phyloP scores from a whole-genome alignment of 768 basidiomycete species.

The Boletus rex-veris region DNA sequence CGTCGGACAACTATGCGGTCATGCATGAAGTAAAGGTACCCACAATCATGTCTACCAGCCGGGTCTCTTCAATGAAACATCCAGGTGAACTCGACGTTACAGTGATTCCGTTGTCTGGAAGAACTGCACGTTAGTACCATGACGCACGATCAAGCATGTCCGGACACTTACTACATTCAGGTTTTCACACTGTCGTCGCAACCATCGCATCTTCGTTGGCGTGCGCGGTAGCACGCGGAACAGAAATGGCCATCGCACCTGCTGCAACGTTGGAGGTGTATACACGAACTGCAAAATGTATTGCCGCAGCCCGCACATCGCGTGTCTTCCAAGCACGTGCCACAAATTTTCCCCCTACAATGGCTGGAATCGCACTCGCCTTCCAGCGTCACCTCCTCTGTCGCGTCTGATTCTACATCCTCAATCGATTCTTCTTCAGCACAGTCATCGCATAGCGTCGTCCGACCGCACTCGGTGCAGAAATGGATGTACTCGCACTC shows the following conservation, averaged over 20 bases:
- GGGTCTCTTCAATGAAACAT: too few relatives aligned
- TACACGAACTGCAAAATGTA: conserved; percentile 14
- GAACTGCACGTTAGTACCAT: neutral
- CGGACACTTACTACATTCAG: neutral
- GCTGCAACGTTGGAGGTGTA: conserved; percentile 1
- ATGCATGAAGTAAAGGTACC: neutral
- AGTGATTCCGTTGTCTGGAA: too few relatives aligned
- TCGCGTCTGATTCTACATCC: neutral
- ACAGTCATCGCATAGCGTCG: conserved; percentile 26
- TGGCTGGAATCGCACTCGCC: neutral
- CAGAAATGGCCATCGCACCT: conserved; percentile 9
- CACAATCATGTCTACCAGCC: neutral
- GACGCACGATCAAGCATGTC: neutral
- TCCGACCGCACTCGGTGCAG: conserved; percentile 19
- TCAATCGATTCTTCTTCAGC: conserved; percentile 19
- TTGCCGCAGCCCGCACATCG: conserved; percentile 14
- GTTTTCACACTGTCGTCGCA: neutral
- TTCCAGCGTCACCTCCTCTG: conserved; percentile 11
- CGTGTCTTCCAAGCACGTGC: conserved; percentile 3
- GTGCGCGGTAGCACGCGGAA: neutral
- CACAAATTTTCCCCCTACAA: conserved; percentile 13
- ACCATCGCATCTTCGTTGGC: neutral
- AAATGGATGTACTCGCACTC: conserved; percentile 23
- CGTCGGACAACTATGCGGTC: neutral
- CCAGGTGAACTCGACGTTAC: too few relatives aligned